These are phyloP conservation scores for Sisymbrium altissimum DNA, from an alignment of 345 rosid genomes.

Conservation along the genomic window DNA sequence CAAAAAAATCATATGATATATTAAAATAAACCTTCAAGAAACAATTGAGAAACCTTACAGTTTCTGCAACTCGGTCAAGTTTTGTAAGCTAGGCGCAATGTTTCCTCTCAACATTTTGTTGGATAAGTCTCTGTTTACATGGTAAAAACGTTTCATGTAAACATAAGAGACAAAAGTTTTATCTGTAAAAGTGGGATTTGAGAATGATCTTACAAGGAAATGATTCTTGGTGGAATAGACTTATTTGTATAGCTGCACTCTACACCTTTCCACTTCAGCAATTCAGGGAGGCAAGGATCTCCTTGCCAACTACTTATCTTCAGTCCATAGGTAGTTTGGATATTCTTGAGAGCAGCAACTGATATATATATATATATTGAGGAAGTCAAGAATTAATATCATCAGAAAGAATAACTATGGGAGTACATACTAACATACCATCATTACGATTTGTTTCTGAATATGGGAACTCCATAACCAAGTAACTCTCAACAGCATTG, in stretches of 20 bases:
- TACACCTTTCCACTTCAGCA: slow-evolving; percentile 1
- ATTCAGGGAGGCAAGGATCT: too few relatives aligned
- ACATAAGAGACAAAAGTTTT: neutral
- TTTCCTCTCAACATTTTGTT: slow-evolving; percentile 25
- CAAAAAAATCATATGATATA: too few relatives aligned
- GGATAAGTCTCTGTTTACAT: slow-evolving; percentile 25
- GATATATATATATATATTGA: neutral
- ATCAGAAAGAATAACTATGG: neutral
- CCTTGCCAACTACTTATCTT: too few relatives aligned
- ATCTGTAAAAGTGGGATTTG: neutral
- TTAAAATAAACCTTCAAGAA: too few relatives aligned
- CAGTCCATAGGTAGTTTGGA: slow-evolving; percentile 32
- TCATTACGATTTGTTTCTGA: too few relatives aligned
- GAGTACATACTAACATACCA: neutral
- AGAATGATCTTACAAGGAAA: slow-evolving; percentile 39
- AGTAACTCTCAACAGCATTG: too few relatives aligned
- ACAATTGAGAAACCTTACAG: slow-evolving; percentile 24
- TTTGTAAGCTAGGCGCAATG: slow-evolving; percentile 19
- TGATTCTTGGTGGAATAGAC: slow-evolving; percentile 30
- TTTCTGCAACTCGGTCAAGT: slow-evolving; percentile 20
- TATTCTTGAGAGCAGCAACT: slow-evolving; percentile 36
- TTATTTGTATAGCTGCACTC: slow-evolving; percentile 25
- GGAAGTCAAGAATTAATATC: neutral
- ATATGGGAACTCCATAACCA: too few relatives aligned
- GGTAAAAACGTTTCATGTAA: neutral